Base-by-base conservation (phyloP, 2,329 filamentous ascomycete species). In the Fusarium decemcellulare region DNA sequence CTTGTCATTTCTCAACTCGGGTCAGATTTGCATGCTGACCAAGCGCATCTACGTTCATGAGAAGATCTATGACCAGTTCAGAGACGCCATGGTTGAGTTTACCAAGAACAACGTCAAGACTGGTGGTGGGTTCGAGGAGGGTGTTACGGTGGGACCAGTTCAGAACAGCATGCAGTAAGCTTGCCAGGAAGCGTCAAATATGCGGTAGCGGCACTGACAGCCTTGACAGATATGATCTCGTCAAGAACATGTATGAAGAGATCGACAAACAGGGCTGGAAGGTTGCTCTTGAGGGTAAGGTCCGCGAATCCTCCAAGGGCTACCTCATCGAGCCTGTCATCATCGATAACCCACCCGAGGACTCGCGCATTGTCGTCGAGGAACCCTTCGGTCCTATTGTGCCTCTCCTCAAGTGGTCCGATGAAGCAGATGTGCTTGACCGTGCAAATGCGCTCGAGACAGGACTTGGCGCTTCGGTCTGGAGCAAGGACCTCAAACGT, bases 1-100 rank as follows among this genome's bases (percentile, higher is more conserved):
- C 29, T 47, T 76, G 15, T 46, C 59, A 6, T 89, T 90, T 78
- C 80, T 88, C 59, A 88, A 90, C 79, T 83, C 84, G 3, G 88
- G 88, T 8, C 77, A 79, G 55, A 74, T 78, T 47, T 73, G 76
- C 66, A 70, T 77, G 60, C 52, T 63, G 8, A 81, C 88, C 77
- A 91, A 91, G 78, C 81, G 88, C 1, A 78, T 91, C 32, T 91
- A 88, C 72, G 84, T 91, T 3, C 89, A 91, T 72, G 85, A 89
- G 68, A 81, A 79, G 4, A 85, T 91, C 53, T 90, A 89, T 73
- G 85, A 88, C 50, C 73, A 81, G 32, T 90, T 91, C 76, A 76
- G 86, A 3, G 76, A 80, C 2, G 67, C 74, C 18, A 73, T 68
- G 27, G 72, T 81, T 16, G 58, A 75, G 2, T 63, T 68, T 18